Evolutionary conservation across 352 stramenopile species (phyloP), one percentile per base, ranked within the genome.

Genomic region (Pythium aristosporum): DNA sequence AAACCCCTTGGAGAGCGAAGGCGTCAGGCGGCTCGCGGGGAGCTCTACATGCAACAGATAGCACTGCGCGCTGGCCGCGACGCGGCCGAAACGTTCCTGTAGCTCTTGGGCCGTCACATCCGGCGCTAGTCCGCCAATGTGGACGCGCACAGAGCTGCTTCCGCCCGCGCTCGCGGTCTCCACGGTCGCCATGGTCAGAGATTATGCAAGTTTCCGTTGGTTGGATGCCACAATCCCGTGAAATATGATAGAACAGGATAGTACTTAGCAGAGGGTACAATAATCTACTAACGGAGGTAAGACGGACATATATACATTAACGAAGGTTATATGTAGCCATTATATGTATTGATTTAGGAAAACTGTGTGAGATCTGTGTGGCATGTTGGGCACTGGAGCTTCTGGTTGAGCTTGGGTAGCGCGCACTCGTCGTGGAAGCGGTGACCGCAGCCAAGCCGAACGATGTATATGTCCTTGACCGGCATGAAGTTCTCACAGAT

Each of bases 341-440:
- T 46, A 46, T 46, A 46, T 46, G 39, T 46, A 46, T 13, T 16
- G 34, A 32, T 39, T 43, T 25, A 68, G 34, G 43, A 16, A n/a
- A 69, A 32, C 28, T 63, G 46, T 39, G 48, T 21, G 11, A 68
- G 20, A 18, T n/a, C n/a, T 18, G 55, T 12, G 30, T 72, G 74
- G 36, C 79, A 90, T 9, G 69, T 83, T 9, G 80, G 79, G 43
- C 82, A 92, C 30, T 70, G 41, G 42, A 89, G 71, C 10, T 47
- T 54, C 54, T 84, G 69, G 55, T 89, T 92, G 41, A 89, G 69
- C 61, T 82, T 86, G 21, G 68, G 61, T 2, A 88, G 62, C 30
- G 85, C 72, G 63, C 80, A 89, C 53, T 89, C 79, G 65, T 92
- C 80, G 66, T 92, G 80, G 67, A 89, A 89, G 23, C 74, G 69